Conservation (phyloP, 1,284 basidiomycete genomes). For the Cryptococcus amylolentus region DNA sequence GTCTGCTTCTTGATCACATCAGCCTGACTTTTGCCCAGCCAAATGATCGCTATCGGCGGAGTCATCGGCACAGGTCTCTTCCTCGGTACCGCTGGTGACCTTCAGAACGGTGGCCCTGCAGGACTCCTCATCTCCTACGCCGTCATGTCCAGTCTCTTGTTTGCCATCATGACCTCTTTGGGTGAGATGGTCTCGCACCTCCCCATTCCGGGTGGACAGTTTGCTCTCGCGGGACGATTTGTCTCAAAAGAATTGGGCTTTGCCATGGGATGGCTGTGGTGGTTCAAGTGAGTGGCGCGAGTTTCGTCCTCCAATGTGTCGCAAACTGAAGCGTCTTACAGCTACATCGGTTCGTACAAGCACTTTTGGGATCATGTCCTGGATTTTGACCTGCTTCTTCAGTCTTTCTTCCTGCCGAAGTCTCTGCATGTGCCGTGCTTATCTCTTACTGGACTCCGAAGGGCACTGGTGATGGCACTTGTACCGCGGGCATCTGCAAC, state of each 20-base stretch:
- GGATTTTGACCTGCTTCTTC: no score
- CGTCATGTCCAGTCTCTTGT: conserved; percentile 11
- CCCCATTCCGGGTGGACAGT: conserved; percentile 14
- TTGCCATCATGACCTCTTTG: conserved; percentile 14
- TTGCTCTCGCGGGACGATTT: conserved; percentile 12
- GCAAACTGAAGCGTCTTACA: not conserved
- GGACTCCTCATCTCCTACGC: conserved; percentile 14
- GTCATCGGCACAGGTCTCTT: conserved; percentile 25
- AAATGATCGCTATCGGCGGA: no score
- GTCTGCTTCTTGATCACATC: no score
- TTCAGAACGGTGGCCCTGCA: conserved; percentile 13
- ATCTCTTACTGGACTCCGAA: conserved; percentile 17
- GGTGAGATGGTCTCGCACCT: conserved; percentile 14
- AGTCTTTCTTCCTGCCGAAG: conserved; percentile 7
- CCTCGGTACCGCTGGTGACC: conserved; percentile 20
- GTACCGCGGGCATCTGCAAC: conserved; percentile 13
- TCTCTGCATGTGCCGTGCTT: conserved; percentile 15
- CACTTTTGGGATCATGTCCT: no score
- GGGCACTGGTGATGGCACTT: conserved; percentile 34
- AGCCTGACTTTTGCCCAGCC: no score
- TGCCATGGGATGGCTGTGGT: conserved; percentile 13
- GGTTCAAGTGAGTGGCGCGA: conserved; percentile 1
- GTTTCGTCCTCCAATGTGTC: not conserved
- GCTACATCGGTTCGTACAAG: no score
- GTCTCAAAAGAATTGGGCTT: conserved; percentile 16